Evolutionary conservation across 2,329 filamentous ascomycete genomes (phyloP).

Genomic region (Fusarium sp.): DNA sequence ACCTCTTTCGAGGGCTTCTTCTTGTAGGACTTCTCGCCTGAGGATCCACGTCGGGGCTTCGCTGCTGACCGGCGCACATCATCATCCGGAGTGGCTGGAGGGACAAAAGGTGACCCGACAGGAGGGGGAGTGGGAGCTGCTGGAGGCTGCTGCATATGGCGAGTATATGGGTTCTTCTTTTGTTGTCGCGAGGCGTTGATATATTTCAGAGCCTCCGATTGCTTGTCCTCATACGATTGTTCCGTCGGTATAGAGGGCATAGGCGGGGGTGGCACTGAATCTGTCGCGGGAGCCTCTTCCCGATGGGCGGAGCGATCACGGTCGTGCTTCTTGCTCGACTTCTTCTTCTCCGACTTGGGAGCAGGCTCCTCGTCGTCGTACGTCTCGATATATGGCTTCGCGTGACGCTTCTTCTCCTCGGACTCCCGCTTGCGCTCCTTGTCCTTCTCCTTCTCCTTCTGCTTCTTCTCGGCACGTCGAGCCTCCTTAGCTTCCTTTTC

Average conservation of each 20-base stretch:
- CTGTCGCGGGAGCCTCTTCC: slow-evolving; percentile 46
- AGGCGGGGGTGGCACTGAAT: slow-evolving; percentile 34
- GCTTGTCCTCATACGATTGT: slow-evolving; percentile 22
- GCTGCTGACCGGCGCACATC: slow-evolving; percentile 49
- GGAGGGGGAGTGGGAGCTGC: slow-evolving; percentile 53
- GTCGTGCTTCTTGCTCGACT: slow-evolving; percentile 54
- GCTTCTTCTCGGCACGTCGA: slow-evolving; percentile 50
- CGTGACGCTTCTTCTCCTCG: slow-evolving; percentile 52
- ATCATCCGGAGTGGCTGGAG: slow-evolving; percentile 46
- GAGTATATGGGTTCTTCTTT: slow-evolving; percentile 42
- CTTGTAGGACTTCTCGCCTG: slow-evolving; percentile 48
- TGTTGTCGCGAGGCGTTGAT: slow-evolving; percentile 47
- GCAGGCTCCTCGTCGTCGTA: slow-evolving; percentile 46
- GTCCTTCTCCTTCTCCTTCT: slow-evolving; percentile 50
- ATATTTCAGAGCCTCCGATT: slow-evolving; percentile 41
- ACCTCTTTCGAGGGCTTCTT: slow-evolving; percentile 48
- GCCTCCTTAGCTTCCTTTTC: slow-evolving; percentile 47
- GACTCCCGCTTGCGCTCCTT: slow-evolving; percentile 53
- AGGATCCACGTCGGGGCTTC: slow-evolving; percentile 50
- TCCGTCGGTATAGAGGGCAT: slow-evolving; percentile 22
- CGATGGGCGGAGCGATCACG: slow-evolving; percentile 50
- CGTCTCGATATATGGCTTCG: slow-evolving; percentile 51
- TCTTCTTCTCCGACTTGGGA: slow-evolving; percentile 52
- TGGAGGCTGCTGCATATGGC: slow-evolving; percentile 46
- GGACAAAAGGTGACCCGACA: slow-evolving; percentile 42